Evolutionary conservation across 306 rosid species (phyloP).

Genomic region (Senna siamea): DNA sequence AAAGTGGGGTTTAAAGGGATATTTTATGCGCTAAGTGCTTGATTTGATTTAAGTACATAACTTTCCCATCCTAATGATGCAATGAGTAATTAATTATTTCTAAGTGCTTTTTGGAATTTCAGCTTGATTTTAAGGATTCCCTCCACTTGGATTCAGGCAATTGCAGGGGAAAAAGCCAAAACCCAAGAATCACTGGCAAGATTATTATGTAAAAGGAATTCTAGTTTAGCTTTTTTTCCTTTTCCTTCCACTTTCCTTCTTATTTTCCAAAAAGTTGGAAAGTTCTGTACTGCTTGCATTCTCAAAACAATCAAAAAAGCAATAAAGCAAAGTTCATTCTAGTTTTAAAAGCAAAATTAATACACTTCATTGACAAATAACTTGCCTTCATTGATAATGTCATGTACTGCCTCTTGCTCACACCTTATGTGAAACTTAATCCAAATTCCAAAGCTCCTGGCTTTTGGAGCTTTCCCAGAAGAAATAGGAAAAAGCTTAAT

Average conservation of each 20-base stretch:
- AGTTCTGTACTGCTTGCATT: conserved; percentile 2
- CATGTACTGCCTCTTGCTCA: conserved; percentile 43
- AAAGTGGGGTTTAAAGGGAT: too few species aligned
- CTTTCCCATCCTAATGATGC: conserved; percentile 11
- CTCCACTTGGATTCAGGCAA: not conserved
- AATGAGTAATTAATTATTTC: conserved; percentile 14
- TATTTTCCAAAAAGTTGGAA: not conserved
- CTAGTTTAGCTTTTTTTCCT: not conserved
- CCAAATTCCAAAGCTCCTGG: conserved; percentile 43
- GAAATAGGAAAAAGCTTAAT: not conserved
- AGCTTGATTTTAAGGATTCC: not conserved
- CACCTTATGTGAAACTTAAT: conserved; percentile 38
- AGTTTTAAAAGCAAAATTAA: not conserved
- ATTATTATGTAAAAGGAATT: not conserved
- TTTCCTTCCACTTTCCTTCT: not conserved
- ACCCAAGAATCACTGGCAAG: not conserved
- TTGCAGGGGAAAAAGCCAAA: not conserved
- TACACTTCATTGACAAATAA: conserved; percentile 12
- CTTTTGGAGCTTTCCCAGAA: conserved; percentile 46
- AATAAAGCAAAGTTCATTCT: conserved; percentile 12
- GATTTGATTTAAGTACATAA: not conserved
- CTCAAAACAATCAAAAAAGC: not conserved
- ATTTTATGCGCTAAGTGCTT: not conserved
- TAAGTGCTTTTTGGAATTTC: conserved; percentile 6
- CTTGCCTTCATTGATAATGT: conserved; percentile 4